Evolutionary conservation across 257 asterid genomes (phyloP), one percentile per base, ranked within the genome.

Genomic region (Solanum lycopersicoides): DNA sequence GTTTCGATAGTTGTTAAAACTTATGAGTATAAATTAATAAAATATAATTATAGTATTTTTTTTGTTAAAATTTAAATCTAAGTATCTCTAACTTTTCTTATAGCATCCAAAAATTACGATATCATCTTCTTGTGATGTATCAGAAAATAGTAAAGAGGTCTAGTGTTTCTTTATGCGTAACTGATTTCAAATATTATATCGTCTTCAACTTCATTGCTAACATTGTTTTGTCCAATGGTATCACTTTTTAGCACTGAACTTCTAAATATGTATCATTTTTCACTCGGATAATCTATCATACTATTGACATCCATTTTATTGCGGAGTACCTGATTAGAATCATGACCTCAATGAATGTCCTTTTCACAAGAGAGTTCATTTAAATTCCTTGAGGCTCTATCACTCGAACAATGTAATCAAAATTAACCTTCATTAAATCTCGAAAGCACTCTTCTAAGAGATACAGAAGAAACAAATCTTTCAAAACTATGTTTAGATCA

Each of bases 61-160:
- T 3, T 1, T 0, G 3, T 47, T 47, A 50, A 53, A 53, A 0
- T 16, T 53, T 16, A 16, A 16, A 53, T 15, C 23, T 50, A 15
- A 56, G 0, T 0, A 18, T 56, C 25, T 56, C 25, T 7, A 56
- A 56, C 65, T 56, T 56, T 56, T 20, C 23, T 16, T 53, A 9
- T 41, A 9, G 44, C 44, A 41, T 41, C 44, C n/a, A 18, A 56
- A 53, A 56, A 53, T 18, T 3, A 12, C 0, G 65, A 56, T 56
- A 0, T 18, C 18, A 10, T 18, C 65, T 56, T 56, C 65, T 56
- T n/a, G 1, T 18, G 20, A 0, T 18, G 0, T n/a, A 56, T 56
- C 65, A 56, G 0, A 56, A 56, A 18, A 56, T 3, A 18, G 65
- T 56, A 18, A 18, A 56, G 0, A 18, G 0, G 18, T 56, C 65